phyloP scores from a whole-genome alignment of 108 stramenopile genomes.

The Bacterosira constricta region DNA sequence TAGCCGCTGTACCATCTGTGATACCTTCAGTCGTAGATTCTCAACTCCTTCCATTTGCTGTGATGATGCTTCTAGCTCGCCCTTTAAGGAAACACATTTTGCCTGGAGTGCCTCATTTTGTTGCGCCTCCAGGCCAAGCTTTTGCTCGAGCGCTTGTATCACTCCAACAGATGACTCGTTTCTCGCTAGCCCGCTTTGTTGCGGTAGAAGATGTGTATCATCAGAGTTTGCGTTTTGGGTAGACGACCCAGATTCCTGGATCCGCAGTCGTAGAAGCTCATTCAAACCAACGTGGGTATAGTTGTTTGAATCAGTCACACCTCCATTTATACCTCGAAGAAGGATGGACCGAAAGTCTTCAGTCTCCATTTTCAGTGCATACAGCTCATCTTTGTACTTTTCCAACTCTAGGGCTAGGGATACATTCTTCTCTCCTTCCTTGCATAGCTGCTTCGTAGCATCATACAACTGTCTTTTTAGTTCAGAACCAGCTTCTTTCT shows the following conservation, averaged over 20 bases:
- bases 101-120: constrained; percentile 10
- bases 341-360: constrained; percentile 22
- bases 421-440: constrained; percentile 28
- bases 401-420: constrained; percentile 20
- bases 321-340: constrained; percentile 23
- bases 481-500: too few species aligned
- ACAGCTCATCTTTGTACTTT: constrained; percentile 21
- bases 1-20: constrained; percentile 7
- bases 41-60: constrained; percentile 12
- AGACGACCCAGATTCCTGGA: constrained; percentile 28
- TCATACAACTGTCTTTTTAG: constrained; percentile 3
- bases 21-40: constrained; percentile 5
- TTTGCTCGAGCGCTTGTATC: constrained; percentile 22
- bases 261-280: constrained; percentile 31
- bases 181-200: constrained; percentile 1
- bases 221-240: not conserved
- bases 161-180: constrained; percentile 16
- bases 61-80: constrained; percentile 9
- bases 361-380: constrained; percentile 3
- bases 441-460: constrained; percentile 10
- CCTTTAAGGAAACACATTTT: constrained; percentile 23
- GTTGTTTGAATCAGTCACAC: constrained; percentile 25
- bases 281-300: constrained; percentile 29
- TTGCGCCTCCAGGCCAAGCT: not conserved
- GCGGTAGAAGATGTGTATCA: not conserved